Base-by-base conservation (phyloP, 2,329 filamentous ascomycete species). In the Fusarium pseudocircinatum region DNA sequence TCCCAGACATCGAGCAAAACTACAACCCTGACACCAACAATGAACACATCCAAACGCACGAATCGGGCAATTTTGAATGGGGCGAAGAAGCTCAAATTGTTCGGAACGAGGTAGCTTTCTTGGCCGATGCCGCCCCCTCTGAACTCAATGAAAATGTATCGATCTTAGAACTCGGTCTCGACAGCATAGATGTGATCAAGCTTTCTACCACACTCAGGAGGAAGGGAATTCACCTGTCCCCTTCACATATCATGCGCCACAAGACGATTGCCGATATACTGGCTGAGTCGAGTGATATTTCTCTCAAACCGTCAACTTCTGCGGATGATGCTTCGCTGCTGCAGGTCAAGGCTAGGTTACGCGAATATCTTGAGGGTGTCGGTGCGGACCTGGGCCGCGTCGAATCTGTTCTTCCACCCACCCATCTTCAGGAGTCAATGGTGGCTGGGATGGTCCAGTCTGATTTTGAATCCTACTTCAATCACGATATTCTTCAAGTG, bases 161-260 rank as follows among this genome's bases (percentile, higher is more conserved):
- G 0, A 89, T 98, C 16, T 91, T 97, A 43, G 91, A 96, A 75
- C 87, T 98, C 37, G 95, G 95, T 0, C 87, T 98, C 12, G 96
- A 98, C 83, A 97, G 95, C 77, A 97, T 98, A 65, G 95, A 98
- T 81, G 89, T 93, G 4, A 96, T 98, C 80, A 97, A 94, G 76
- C 84, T 98, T 0, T 92, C 93, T 0, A 91, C 94, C 1, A 88
- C 90, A 60, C 85, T 97, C 4, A 92, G 88, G 71, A 88, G 87
- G 49, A 81, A 82, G 9, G 88, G 87, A 0, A 83, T 96, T 26
- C 79, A 83, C 2, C 80, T 97, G 16, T 84, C 91, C 1, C 90
- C 95, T n/a, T 93, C 94, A 73, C 85, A 87, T n/a, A 91, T 98
- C 28, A 92, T 97, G 87, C 91, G 89, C 59, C 86, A 86, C 7